Conservation (phyloP, 257 asterid species). For the Solanum chaucha region DNA sequence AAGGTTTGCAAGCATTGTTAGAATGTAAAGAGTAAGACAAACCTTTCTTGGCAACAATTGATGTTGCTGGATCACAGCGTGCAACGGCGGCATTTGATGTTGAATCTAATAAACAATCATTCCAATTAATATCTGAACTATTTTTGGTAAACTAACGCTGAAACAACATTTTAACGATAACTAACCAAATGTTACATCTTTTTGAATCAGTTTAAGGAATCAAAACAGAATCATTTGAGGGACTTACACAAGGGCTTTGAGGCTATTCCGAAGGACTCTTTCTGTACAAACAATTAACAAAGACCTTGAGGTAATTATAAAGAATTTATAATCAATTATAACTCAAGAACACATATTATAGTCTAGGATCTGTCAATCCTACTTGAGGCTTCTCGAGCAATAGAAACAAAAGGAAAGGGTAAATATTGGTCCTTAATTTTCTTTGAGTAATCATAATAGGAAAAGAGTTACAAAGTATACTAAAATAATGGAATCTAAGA, state of each 20-base stretch:
- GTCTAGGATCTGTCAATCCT: not conserved
- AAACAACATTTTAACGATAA: not conserved
- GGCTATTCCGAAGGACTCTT: conserved; percentile 33
- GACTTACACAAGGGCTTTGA: conserved; percentile 46
- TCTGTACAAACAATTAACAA: conserved; percentile 16
- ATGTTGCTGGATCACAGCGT: not conserved
- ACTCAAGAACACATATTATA: not conserved
- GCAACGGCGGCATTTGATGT: not conserved
- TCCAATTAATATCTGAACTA: not conserved
- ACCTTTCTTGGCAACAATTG: not conserved
- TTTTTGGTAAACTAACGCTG: not conserved
- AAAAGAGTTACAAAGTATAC: not conserved
- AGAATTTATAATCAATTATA: too few relatives aligned
- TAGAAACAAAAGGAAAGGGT: not conserved
- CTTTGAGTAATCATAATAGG: not conserved
- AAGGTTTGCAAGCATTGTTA: not conserved
- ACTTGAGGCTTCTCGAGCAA: not conserved
- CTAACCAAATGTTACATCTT: not conserved
- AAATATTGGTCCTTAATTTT: too few relatives aligned
- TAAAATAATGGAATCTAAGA: too few relatives aligned
- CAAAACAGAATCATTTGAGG: conserved; percentile 49
- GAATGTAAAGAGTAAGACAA: not conserved
- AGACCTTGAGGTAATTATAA: conserved; percentile 37
- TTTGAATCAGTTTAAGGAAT: conserved; percentile 27
- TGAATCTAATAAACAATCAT: too few relatives aligned